A percentile compares a stretch with the other conserved stretches of the same genome.
phyloP scores from a whole-genome alignment of 1,284 basidiomycete genomes.

The Gomphus bonarii region DNA sequence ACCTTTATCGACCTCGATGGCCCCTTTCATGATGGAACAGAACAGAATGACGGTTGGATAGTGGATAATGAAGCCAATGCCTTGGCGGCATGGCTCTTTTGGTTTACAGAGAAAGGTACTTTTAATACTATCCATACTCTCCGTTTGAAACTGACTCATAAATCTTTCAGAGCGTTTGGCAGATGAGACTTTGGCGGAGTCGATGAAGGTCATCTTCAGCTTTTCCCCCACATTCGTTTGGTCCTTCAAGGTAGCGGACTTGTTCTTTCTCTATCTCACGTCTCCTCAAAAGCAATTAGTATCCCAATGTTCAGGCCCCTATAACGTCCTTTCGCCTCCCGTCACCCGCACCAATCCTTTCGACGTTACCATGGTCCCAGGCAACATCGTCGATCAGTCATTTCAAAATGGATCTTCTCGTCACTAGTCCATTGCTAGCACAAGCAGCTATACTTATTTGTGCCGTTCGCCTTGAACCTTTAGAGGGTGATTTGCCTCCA shows the following conservation, averaged over 20 bases:
- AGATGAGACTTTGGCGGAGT: background rate
- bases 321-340: constrained; percentile 2
- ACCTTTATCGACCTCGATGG: background rate
- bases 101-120: background rate
- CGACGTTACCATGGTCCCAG: background rate
- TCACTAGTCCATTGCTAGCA: background rate
- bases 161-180: constrained; percentile 2
- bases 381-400: background rate
- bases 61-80: background rate
- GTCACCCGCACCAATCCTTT: background rate
- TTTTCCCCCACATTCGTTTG: background rate
- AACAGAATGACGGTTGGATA: background rate
- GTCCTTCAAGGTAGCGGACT: background rate
- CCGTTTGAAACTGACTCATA: background rate
- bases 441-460: background rate
- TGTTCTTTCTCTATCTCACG: background rate
- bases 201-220: background rate
- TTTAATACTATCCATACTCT: background rate
- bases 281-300: background rate
- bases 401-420: background rate
- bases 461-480: background rate
- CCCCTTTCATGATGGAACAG: background rate
- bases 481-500: background rate
- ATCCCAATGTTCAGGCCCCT: background rate
- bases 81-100: background rate